phyloP scores from a whole-genome alignment of 257 asterid genomes.

The Penstemon newberryi region DNA sequence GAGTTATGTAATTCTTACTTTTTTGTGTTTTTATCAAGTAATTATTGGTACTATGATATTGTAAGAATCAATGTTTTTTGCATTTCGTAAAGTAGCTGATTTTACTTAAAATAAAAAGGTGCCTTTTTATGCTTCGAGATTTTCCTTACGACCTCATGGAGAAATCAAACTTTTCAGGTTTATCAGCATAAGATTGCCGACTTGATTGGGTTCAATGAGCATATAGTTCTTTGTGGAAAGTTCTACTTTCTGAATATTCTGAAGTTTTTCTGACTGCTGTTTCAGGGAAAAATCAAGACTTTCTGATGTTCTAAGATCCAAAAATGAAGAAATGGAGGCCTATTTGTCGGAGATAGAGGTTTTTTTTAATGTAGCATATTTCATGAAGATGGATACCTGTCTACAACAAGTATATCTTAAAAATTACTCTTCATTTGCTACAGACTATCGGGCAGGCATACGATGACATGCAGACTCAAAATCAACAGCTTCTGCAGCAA shows the following conservation, averaged over 20 bases:
- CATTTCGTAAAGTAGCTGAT: neutral
- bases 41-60: neutral
- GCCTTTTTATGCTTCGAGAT: neutral
- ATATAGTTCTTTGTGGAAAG: no score
- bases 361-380: conserved; percentile 17
- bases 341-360: conserved; percentile 97
- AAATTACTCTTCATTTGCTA: conserved; percentile 32
- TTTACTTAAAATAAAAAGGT: neutral
- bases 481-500: conserved; percentile 95
- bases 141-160: conserved; percentile 1
- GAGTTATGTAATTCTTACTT: conserved; percentile 19
- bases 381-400: conserved; percentile 6
- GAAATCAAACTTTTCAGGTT: neutral
- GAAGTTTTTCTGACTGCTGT: conserved; percentile 20
- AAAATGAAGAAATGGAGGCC: conserved; percentile 92
- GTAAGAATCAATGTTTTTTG: neutral
- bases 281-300: conserved; percentile 74
- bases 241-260: neutral
- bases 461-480: conserved; percentile 97
- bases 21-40: neutral
- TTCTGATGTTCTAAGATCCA: conserved; percentile 68
- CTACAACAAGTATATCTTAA: conserved; percentile 11
- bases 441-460: conserved; percentile 98
- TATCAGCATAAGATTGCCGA: neutral
- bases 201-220: no score